phyloP scores from a whole-genome alignment of 345 rosid genomes.

The Erysimum cheiranthoides region DNA sequence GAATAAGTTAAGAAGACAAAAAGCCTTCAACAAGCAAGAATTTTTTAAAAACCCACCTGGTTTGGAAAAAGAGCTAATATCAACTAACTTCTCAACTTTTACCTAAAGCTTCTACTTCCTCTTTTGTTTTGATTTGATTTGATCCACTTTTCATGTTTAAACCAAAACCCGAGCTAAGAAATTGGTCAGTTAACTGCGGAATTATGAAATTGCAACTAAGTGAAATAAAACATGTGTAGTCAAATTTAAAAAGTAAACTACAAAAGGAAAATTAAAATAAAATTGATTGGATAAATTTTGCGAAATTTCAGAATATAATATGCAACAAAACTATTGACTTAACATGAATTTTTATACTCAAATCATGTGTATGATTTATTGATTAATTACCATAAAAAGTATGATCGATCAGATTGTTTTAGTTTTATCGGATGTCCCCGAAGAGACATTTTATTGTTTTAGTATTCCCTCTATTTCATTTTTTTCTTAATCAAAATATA shows the following conservation, averaged over 20 bases:
- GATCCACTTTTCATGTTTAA: not conserved
- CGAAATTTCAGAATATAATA: no score
- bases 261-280: no score
- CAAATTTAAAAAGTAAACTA: not conserved
- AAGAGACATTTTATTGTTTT: no score
- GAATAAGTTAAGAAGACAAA: slow-evolving; percentile 32
- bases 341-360: no score
- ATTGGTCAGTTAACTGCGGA: not conserved
- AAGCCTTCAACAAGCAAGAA: slow-evolving; percentile 19
- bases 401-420: no score
- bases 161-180: not conserved
- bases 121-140: not conserved
- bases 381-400: no score
- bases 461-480: no score
- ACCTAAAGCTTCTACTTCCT: slow-evolving; percentile 25
- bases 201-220: not conserved
- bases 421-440: no score
- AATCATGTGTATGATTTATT: no score
- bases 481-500: no score
- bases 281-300: not conserved
- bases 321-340: no score
- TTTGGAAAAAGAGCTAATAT: not conserved
- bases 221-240: not conserved
- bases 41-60: not conserved
- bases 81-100: slow-evolving; percentile 6